Conservation (phyloP, 129 eudicot genomes). For the Tanacetum coccineum region DNA sequence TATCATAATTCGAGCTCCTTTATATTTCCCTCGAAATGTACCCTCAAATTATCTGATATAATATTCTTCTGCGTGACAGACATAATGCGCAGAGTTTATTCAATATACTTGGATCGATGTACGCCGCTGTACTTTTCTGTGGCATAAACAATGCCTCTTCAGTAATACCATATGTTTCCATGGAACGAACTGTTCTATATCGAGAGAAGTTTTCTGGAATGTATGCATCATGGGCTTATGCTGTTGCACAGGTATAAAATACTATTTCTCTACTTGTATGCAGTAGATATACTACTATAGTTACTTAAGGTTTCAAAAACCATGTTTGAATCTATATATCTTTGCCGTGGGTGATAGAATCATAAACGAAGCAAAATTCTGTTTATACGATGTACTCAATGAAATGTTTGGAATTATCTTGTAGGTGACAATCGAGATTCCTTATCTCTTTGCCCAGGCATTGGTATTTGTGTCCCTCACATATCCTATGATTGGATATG, state of each 20-base stretch:
- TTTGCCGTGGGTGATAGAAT: neutral
- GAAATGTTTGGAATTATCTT: conserved; percentile 13
- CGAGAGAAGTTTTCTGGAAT: conserved; percentile 73
- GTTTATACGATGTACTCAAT: neutral
- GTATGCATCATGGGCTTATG: conserved; percentile 65
- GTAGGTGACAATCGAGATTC: conserved; percentile 61
- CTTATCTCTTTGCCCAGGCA: conserved; percentile 50
- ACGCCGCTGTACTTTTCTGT: conserved; percentile 39
- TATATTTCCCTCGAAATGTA: neutral
- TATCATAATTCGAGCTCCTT: neutral
- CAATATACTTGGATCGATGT: conserved; percentile 57
- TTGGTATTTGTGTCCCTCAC: conserved; percentile 40
- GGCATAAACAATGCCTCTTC: conserved; percentile 54
- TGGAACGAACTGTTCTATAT: conserved; percentile 52
- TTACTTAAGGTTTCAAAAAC: neutral
- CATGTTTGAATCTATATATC: neutral
- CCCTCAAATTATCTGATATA: conserved; percentile 13
- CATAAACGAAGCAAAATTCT: conserved; percentile 1
- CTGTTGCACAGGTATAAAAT: conserved; percentile 56
- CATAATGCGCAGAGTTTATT: conserved; percentile 51
- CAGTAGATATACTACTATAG: no score
- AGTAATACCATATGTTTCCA: conserved; percentile 45
- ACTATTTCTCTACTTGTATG: neutral
- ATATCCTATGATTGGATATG: conserved; percentile 65
- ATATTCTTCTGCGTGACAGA: conserved; percentile 29